These are phyloP conservation scores for Trichopus zeylanicus DNA, from an alignment of 116 monocot species.

Conservation along the genomic window DNA sequence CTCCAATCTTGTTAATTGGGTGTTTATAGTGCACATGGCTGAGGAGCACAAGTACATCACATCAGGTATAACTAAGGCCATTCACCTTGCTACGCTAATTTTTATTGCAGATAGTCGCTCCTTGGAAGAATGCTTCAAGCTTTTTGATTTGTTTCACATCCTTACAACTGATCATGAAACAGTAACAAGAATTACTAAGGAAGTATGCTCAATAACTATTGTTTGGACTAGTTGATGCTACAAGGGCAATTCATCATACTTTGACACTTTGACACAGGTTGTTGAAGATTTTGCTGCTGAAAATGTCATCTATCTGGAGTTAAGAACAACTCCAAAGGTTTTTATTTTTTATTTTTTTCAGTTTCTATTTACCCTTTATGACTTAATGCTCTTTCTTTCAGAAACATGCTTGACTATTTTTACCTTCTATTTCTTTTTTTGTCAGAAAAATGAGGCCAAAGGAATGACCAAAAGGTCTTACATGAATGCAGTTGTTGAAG, in stretches of 20 bases:
- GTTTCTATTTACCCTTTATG: background rate
- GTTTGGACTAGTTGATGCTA: too few species aligned
- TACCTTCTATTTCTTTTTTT: background rate
- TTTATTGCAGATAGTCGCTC: slow-evolving; percentile 59
- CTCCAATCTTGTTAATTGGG: too few species aligned
- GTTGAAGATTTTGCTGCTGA: slow-evolving; percentile 98
- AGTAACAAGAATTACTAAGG: slow-evolving; percentile 80
- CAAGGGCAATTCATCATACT: too few species aligned
- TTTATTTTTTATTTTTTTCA: slow-evolving; percentile 17
- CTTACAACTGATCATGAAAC: slow-evolving; percentile 87
- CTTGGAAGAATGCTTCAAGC: slow-evolving; percentile 76
- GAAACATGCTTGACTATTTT: too few species aligned
- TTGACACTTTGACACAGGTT: slow-evolving; percentile 34
- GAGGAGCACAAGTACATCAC: too few species aligned
- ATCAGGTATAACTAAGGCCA: too few species aligned
- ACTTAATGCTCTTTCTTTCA: too few species aligned
- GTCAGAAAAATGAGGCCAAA: slow-evolving; percentile 78
- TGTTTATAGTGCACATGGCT: too few species aligned
- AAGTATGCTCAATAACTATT: slow-evolving; percentile 47
- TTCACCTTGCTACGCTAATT: too few species aligned
- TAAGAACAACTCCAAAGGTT: slow-evolving; percentile 99
- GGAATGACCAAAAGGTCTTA: slow-evolving; percentile 93
- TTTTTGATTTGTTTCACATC: slow-evolving; percentile 86
- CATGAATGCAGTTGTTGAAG: slow-evolving; percentile 83
- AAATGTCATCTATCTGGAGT: slow-evolving; percentile 88